These are phyloP conservation scores for Colletotrichum gigasporum DNA, from an alignment of 2,329 filamentous ascomycete species.

Conservation along the genomic window DNA sequence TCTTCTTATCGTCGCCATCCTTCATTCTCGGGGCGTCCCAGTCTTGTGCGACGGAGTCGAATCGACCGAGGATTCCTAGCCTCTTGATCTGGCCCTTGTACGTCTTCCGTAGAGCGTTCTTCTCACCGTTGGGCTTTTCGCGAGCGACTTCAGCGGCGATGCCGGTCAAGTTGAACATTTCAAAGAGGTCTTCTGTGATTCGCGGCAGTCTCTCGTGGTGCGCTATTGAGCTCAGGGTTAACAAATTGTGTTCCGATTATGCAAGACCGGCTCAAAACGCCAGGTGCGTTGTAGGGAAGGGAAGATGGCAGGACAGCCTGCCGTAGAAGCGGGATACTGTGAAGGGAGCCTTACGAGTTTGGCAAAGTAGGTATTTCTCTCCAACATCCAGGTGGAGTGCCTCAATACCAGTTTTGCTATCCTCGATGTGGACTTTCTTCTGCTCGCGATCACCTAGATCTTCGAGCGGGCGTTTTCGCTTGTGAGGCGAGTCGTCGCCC, in stretches of 20 bases:
- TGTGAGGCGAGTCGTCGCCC: slow-evolving; percentile 64
- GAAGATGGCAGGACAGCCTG: slow-evolving; percentile 24
- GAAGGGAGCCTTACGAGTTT: slow-evolving; percentile 72
- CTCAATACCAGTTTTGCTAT: slow-evolving; percentile 69
- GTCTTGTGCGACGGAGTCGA: slow-evolving; percentile 64
- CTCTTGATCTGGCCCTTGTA: slow-evolving; percentile 76
- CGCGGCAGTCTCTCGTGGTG: slow-evolving; percentile 58
- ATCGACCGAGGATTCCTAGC: slow-evolving; percentile 68
- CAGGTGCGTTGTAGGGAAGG: slow-evolving; percentile 5
- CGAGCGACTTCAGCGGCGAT: slow-evolving; percentile 71
- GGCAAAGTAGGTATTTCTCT: slow-evolving; percentile 73
- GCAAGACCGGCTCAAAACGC: slow-evolving; percentile 35
- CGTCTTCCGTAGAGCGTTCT: slow-evolving; percentile 73
- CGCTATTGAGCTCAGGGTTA: slow-evolving; percentile 58
- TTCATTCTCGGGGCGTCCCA: slow-evolving; percentile 55
- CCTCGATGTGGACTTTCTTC: slow-evolving; percentile 72
- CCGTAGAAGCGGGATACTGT: slow-evolving; percentile 32
- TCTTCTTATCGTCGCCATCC: slow-evolving; percentile 55
- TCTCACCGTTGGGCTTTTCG: slow-evolving; percentile 71
- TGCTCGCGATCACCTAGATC: slow-evolving; percentile 64
- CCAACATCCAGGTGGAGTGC: slow-evolving; percentile 74
- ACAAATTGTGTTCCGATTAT: slow-evolving; percentile 45
- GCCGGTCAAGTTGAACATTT: slow-evolving; percentile 63
- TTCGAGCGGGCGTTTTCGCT: slow-evolving; percentile 69
- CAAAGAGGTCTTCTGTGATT: slow-evolving; percentile 66